Evolutionary conservation across 2,329 filamentous ascomycete species (phyloP).

Genomic region (Aspergillus sclerotialis): DNA sequence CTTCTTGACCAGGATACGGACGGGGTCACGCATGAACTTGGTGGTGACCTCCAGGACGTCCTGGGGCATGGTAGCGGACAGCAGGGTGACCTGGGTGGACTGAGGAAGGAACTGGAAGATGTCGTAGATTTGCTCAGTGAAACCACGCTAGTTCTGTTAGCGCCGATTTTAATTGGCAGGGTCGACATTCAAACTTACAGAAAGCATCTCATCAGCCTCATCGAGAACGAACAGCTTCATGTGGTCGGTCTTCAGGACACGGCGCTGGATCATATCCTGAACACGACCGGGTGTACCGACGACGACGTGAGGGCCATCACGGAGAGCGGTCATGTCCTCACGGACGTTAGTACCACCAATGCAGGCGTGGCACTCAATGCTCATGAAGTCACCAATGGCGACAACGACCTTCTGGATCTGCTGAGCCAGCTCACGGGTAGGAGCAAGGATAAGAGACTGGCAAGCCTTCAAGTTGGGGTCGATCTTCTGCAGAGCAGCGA

Average conservation of each 20-base stretch:
- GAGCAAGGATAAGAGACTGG: conserved; percentile 96
- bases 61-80: conserved; percentile 98
- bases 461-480: conserved; percentile 90
- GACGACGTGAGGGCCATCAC: conserved; percentile 93
- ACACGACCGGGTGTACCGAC: conserved; percentile 98
- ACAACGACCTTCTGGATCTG: conserved; percentile 99
- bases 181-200: conserved; percentile 17
- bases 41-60: conserved; percentile 99
- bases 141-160: conserved; percentile 62
- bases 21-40: conserved; percentile 99
- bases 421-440: conserved; percentile 95
- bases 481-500: conserved; percentile 98
- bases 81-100: conserved; percentile 94
- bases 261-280: conserved; percentile 98
- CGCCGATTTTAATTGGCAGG: conserved; percentile 1
- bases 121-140: conserved; percentile 99
- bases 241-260: conserved; percentile 89
- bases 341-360: conserved; percentile 97
- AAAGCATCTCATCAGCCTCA: conserved; percentile 97
- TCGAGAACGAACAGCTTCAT: conserved; percentile 99
- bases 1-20: conserved; percentile 99
- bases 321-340: conserved; percentile 96
- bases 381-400: conserved; percentile 99
- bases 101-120: conserved; percentile 98
- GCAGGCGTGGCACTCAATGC: conserved; percentile 96